Base-by-base conservation (phyloP, 2,329 filamentous ascomycete species). In the Aspergillus ustus region DNA sequence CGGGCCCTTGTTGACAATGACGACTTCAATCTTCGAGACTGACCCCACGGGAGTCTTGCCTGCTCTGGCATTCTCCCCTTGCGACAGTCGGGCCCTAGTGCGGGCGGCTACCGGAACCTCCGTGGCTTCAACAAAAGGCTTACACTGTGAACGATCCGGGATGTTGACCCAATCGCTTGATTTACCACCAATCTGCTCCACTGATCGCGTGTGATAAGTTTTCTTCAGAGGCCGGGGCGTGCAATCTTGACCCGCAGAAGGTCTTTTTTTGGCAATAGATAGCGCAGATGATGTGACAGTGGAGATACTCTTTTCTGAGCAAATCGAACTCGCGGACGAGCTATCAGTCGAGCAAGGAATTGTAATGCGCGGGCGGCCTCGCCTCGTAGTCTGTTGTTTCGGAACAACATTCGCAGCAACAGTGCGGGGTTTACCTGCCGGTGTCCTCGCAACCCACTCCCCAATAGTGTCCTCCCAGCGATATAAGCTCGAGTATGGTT, bases 391-490 rank as follows among this genome's bases (percentile, higher is more conserved):
- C 50, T 53, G 51, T 54, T 54, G 61, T 19, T 28, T 60, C 19
- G 49, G 34, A 20, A 43, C 53, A 9, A 56, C 19, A n/a, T 59
- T 55, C 28, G 55, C 43, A 15, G 37, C 49, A 9, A 49, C 29
- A 8, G 60, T 46, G 51, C 71, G 69, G 48, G 64, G 67, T 52
- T 73, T 71, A 43, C 63, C 52, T 54, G 68, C 72, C 29, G 83
- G 83, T 49, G 81, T 84, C 44, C 74, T 77, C 19, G 78, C 82
- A 54, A 86, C 80, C 84, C 84, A 87, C 70, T 86, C 84, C 40
- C 82, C 80, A 68, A 86, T 85, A 49, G 80, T 81, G 67, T 85
- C 83, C 68, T 86, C 84, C 84, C 84, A 86, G 34, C 81, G 72
- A 78, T 84, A 70, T 65, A 75, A 61, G 11, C 68, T 71, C 7